Conservation (phyloP, 2,329 filamentous ascomycete species). For the Monilinia laxa region DNA sequence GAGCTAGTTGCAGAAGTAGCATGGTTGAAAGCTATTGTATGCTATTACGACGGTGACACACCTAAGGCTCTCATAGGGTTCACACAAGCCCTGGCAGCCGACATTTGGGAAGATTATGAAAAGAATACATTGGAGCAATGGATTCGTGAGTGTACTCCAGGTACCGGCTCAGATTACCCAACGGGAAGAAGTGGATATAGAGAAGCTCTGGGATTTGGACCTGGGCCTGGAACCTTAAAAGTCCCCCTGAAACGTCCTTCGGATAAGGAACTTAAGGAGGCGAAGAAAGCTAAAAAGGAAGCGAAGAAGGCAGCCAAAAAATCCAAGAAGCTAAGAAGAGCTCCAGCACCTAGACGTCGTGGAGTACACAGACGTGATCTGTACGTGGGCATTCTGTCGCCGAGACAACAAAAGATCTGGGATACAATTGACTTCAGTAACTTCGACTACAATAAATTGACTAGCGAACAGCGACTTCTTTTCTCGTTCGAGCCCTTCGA, state of each 20-base stretch:
- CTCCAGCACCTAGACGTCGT: background rate
- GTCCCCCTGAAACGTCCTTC: background rate
- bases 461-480: background rate
- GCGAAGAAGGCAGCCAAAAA: background rate
- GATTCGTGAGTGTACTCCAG: background rate
- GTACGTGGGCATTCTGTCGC: constrained; percentile 6
- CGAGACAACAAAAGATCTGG: background rate
- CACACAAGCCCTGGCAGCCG: background rate
- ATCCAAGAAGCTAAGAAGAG: background rate
- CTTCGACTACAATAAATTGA: constrained; percentile 12
- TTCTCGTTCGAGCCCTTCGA: constrained; percentile 17
- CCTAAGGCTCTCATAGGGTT: background rate
- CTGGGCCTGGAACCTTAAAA: background rate
- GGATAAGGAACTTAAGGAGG: background rate
- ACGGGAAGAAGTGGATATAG: background rate
- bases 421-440: constrained; percentile 14
- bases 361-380: constrained; percentile 5
- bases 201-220: background rate
- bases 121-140: background rate
- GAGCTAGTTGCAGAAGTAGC: background rate
- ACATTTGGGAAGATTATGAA: background rate
- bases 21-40: background rate
- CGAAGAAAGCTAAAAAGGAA: background rate
- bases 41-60: constrained; percentile 7
- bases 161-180: background rate